Base-by-base conservation (phyloP, 1,139 yeast genomes). In the Saccharomyces hybrid region DNA sequence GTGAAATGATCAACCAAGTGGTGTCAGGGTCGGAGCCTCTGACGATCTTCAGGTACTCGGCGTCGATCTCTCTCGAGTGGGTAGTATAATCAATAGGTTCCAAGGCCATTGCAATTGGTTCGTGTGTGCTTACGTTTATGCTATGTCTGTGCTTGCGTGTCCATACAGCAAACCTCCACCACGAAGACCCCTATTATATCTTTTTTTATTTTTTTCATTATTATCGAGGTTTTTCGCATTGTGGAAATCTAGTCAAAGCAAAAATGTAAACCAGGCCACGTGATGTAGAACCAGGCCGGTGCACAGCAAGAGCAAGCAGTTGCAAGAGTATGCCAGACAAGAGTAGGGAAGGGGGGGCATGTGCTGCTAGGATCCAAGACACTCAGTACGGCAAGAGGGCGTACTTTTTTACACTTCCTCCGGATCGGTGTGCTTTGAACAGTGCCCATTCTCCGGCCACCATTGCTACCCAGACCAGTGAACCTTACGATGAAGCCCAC, bases 1-100 rank as follows among this genome's bases (percentile, higher is more conserved):
- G 87, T 0, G 87, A 79, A 65, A 81, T 82, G 34, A 86, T 81
- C 31, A 81, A 83, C 75, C 84, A 86, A 16, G 81, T 73, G 52
- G 77, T 72, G 48, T 75, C 76, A 14, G 61, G 56, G 31, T 77
- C 76, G 51, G 79, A 80, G 20, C 88, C 88, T 59, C 80, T 75
- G 46, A 85, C 88, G 44, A 85, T 82, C 57, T 77, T 77, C 59
- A 81, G 80, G 70, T 85, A 85, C 52, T 83, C 76, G 52, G 76
- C 79, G 64, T 83, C 86, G 63, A 85, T 84, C 58, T 76, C 78
- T 61, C 77, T 77, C 48, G 87, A 78, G 65, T 81, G 78, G 55
- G 85, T 74, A 32, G 84, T 59, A 47, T 56, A 63, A 52, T 68
- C 61, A 50, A 69, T 63, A 46, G 72, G 71, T 67, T 68, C 71